A percentile compares a stretch with the other conserved stretches of the same genome.
Evolutionary conservation across 441 rosid genomes (phyloP).

Genomic region (Erysimum cheiri): DNA sequence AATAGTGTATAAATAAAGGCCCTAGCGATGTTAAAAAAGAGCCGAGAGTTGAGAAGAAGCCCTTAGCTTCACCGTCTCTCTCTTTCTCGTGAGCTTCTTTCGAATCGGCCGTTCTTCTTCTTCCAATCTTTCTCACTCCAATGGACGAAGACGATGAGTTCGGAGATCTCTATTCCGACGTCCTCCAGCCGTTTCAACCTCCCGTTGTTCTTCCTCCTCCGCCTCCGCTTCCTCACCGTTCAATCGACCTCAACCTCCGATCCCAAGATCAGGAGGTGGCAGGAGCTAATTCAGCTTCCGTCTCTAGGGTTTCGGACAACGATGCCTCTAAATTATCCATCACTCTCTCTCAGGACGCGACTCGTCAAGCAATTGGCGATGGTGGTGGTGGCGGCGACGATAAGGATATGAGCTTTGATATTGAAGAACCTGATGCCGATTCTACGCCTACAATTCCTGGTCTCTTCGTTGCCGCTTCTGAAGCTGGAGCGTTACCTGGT

Average conservation of each 20-base stretch:
- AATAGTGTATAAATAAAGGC: conserved; percentile 25
- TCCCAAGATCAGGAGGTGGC: conserved; percentile 43
- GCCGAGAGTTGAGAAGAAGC: conserved; percentile 43
- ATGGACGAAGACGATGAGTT: conserved; percentile 99
- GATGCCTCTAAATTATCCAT: conserved; percentile 38
- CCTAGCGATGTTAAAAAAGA: conserved; percentile 37
- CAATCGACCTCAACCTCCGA: conserved; percentile 66
- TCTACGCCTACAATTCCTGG: conserved; percentile 49
- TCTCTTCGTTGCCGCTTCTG: conserved; percentile 35
- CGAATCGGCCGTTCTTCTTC: conserved; percentile 35
- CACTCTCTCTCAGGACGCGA: conserved; percentile 28
- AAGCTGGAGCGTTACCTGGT: conserved; percentile 39
- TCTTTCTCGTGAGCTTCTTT: conserved; percentile 32
- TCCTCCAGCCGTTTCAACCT: conserved; percentile 59
- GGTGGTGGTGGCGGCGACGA: conserved; percentile 40
- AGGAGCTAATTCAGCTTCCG: conserved; percentile 40
- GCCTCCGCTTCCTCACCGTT: conserved; percentile 45
- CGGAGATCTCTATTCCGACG: conserved; percentile 97
- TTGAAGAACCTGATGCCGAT: conserved; percentile 64
- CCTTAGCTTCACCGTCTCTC: conserved; percentile 43
- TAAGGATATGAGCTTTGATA: conserved; percentile 72
- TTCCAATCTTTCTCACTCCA: conserved; percentile 16
- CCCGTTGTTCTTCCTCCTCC: conserved; percentile 47
- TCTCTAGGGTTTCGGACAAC: conserved; percentile 58
- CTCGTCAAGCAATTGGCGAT: conserved; percentile 32